phyloP scores from a whole-genome alignment of 1,284 basidiomycete genomes.

The Golubevia pallescens region DNA sequence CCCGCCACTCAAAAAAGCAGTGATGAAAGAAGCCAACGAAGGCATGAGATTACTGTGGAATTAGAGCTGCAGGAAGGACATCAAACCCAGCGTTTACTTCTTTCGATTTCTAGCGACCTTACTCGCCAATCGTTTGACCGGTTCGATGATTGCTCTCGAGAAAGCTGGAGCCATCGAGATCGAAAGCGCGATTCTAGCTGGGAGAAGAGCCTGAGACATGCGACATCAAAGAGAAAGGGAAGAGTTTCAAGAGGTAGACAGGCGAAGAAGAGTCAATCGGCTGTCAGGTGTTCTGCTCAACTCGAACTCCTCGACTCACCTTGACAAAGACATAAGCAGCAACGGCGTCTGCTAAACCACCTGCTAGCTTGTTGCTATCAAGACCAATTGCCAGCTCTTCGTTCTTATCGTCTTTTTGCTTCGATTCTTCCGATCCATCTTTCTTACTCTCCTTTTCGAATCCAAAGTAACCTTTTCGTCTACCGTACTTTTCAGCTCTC shows the following conservation, averaged over 20 bases:
- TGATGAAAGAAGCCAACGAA: too few relatives aligned
- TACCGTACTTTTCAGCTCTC: conserved; percentile 37
- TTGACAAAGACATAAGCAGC: conserved; percentile 59
- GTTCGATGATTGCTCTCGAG: conserved; percentile 34
- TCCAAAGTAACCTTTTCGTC: conserved; percentile 41
- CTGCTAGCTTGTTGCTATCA: conserved; percentile 16
- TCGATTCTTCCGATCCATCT: conserved; percentile 11
- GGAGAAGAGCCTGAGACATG: conserved; percentile 34
- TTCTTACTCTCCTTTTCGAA: conserved; percentile 32
- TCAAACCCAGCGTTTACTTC: too few relatives aligned
- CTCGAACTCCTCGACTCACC: conserved; percentile 12
- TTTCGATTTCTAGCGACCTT: not conserved
- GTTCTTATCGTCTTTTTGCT: conserved; percentile 12
- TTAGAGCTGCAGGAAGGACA: too few relatives aligned
- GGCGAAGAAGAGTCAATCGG: not conserved
- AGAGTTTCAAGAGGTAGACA: too few relatives aligned
- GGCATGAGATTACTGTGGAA: too few relatives aligned
- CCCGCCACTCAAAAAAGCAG: too few relatives aligned
- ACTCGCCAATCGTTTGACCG: conserved; percentile 17
- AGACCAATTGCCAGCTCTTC: not conserved
- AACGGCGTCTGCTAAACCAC: conserved; percentile 50
- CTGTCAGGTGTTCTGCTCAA: not conserved
- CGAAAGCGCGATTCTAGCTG: conserved; percentile 43
- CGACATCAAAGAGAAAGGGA: not conserved
- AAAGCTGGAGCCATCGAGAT: conserved; percentile 47